A percentile compares a stretch with the other conserved stretches of the same genome.
phyloP scores from a whole-genome alignment of 2,329 filamentous ascomycete genomes.

The Colletotrichum tropicale region DNA sequence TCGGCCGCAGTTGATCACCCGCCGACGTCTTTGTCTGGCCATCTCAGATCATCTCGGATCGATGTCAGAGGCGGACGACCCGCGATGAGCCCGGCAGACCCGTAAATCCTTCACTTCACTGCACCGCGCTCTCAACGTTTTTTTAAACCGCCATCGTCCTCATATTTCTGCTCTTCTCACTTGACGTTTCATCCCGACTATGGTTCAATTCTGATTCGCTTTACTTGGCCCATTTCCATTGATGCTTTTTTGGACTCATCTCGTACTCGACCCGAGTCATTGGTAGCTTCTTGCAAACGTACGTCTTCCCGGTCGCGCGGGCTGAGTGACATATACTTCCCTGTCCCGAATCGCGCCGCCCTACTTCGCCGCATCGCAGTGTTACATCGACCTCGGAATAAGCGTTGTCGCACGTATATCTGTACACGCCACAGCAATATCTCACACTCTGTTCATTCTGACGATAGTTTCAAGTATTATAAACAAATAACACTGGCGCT shows the following conservation, averaged over 20 bases:
- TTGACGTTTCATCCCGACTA: not conserved
- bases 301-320: not conserved
- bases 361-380: not conserved
- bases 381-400: not conserved
- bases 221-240: not conserved
- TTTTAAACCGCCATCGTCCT: not conserved
- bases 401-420: not conserved
- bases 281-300: not conserved
- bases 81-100: not conserved
- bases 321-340: not conserved
- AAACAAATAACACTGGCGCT: not conserved
- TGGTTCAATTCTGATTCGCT: not conserved
- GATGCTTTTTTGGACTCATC: not conserved
- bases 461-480: not conserved
- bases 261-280: slow-evolving; percentile 1
- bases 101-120: not conserved
- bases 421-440: not conserved
- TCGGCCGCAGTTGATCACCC: not conserved
- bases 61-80: not conserved
- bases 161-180: not conserved
- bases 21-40: not conserved
- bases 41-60: not conserved
- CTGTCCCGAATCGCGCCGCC: not conserved
- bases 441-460: not conserved
- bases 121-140: not conserved